Evolutionary conservation across 306 rosid genomes (phyloP).

Genomic region (Canavalia gladiata): DNA sequence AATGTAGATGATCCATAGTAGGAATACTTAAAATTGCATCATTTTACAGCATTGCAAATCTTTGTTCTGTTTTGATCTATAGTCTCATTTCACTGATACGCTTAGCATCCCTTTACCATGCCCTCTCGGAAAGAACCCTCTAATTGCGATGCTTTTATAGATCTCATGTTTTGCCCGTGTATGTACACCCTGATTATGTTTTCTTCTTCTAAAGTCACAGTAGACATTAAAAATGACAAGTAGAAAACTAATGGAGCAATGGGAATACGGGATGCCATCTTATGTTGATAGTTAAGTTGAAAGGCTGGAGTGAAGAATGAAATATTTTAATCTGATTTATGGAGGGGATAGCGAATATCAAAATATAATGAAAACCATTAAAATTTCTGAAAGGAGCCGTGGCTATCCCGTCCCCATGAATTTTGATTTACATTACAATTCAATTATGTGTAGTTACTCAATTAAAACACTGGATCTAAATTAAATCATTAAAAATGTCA

Average conservation of each 20-base stretch:
- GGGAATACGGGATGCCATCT: background rate
- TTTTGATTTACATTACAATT: background rate
- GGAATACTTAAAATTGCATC: conserved; percentile 29
- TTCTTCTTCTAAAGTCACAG: background rate
- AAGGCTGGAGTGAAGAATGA: background rate
- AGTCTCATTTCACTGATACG: conserved; percentile 15
- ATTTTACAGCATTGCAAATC: background rate
- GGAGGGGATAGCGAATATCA: background rate
- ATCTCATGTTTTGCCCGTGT: background rate
- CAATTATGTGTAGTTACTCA: background rate
- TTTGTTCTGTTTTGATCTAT: conserved; percentile 9
- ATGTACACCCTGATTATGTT: background rate
- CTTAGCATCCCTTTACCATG: background rate
- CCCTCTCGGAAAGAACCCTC: background rate
- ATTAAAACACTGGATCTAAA: background rate
- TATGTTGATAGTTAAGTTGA: background rate
- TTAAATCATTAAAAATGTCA: background rate
- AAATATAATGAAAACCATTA: background rate
- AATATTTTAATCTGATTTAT: background rate
- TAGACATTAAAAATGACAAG: background rate
- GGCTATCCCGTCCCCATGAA: background rate
- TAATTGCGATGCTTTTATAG: background rate
- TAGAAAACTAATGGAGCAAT: background rate
- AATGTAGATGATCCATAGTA: conserved; percentile 36
- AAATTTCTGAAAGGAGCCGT: background rate